Conservation (phyloP, 257 asterid genomes). For the Forsythia suspensa region DNA sequence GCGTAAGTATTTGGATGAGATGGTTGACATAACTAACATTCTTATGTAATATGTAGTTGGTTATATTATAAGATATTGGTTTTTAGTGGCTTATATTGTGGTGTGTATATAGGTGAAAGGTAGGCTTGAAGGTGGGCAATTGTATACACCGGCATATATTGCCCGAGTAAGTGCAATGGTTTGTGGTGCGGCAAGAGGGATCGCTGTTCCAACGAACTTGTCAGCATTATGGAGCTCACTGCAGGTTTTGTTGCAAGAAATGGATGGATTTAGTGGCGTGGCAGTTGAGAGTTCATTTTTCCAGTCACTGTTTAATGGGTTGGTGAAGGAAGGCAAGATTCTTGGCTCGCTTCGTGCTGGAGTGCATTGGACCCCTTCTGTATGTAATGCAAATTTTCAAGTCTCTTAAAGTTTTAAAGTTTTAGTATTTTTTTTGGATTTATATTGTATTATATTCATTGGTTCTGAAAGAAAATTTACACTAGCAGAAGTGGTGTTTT, state of each 20-base stretch:
- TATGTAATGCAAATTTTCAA: conserved; percentile 41
- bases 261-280: conserved; percentile 84
- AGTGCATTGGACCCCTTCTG: conserved; percentile 96
- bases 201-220: conserved; percentile 84
- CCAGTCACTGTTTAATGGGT: conserved; percentile 88
- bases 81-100: conserved; percentile 9
- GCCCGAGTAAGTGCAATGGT: conserved; percentile 95
- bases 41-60: not conserved
- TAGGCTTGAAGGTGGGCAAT: conserved; percentile 96
- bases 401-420: conserved; percentile 12
- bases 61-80: conserved; percentile 5
- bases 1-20: not conserved
- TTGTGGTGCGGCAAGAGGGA: conserved; percentile 95
- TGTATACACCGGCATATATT: conserved; percentile 98
- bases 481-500: conserved; percentile 2
- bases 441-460: not conserved
- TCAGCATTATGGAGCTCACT: conserved; percentile 83
- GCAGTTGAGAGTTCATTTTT: conserved; percentile 86
- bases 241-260: conserved; percentile 77
- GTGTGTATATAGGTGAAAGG: conserved; percentile 72
- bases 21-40: too few relatives aligned
- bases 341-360: conserved; percentile 98
- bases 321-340: conserved; percentile 83
- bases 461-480: not conserved
- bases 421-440: conserved; percentile 2